Evolutionary conservation across 108 stramenopile species (phyloP), one percentile per base, ranked within the genome.

Genomic region (Skeletonema grethae): DNA sequence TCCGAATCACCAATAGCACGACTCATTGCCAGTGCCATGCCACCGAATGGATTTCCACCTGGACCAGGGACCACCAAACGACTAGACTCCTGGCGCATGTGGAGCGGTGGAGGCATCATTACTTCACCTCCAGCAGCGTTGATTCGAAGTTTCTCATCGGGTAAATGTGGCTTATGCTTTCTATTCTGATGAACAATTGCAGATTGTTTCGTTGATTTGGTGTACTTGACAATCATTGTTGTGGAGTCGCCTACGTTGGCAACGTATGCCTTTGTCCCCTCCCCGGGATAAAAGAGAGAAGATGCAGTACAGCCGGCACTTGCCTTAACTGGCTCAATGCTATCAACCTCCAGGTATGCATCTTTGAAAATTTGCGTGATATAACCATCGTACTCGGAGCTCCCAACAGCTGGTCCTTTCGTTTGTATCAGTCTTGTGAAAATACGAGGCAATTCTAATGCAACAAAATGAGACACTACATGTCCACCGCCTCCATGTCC

Each of bases 191-290:
- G 59, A 55, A 81, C 71, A 46, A 79, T 72, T 32, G 78, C 46
- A 68, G 86, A 32, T 84, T 82, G 69, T 84, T 84, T 18, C 77
- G 39, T 62, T 12, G 73, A 63, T 60, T 73, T 63, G 7, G 15
- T 43, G 56, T 76, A 76, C 45, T 74, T 57, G 3, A 75, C 87
- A 30, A 93, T 60, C 13, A 88, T 64, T 13, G 87, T 85, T 22
- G 67, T 75, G 30, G 88, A 89, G 63, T 93, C 92, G 28, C 92
- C 92, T 16, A 75, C 79, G 61, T 93, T 93, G 41, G 92, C 89
- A 62, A 93, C 48, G 67, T 80, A 93, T 20, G 89, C 69, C 31
- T 86, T 90, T 31, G 70, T 58, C 2, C 85, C 88, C 30, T 66
- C 22, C 68, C 79, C 79, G 22, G 79, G 79, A 38, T 89, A 88